These are phyloP conservation scores for Piromyces finnis DNA, from an alignment of 192 early-diverging fungal genomes.

Conservation along the genomic window DNA sequence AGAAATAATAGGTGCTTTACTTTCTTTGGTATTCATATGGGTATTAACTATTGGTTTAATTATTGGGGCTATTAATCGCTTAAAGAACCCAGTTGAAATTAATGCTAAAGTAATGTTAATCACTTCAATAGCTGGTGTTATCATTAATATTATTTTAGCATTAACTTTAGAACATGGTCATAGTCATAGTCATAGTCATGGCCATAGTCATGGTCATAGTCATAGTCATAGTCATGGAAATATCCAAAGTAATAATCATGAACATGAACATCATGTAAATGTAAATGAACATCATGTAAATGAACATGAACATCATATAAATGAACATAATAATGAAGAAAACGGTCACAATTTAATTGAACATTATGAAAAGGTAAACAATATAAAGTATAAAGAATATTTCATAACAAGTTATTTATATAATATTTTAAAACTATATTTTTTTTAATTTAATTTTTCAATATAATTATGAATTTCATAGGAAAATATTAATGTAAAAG, in stretches of 20 bases:
- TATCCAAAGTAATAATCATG: constrained; percentile 6
- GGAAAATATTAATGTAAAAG: constrained; percentile 43
- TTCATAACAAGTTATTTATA: too few relatives aligned
- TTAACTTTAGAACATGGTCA: constrained; percentile 23
- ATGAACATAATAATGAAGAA: background rate
- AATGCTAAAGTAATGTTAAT: constrained; percentile 50
- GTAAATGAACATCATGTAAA: too few relatives aligned
- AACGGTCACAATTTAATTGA: background rate
- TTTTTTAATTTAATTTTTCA: too few relatives aligned
- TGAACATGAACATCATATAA: too few relatives aligned
- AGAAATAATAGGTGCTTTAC: constrained; percentile 59
- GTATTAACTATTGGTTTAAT: constrained; percentile 44
- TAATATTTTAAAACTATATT: too few relatives aligned
- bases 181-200: background rate
- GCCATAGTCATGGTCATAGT: too few relatives aligned
- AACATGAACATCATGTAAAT: constrained; percentile 4
- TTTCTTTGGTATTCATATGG: constrained; percentile 64
- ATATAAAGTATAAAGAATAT: too few relatives aligned
- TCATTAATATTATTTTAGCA: constrained; percentile 52
- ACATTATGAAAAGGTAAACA: background rate
- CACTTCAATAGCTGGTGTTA: constrained; percentile 49
- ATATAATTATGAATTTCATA: too few relatives aligned
- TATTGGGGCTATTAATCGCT: constrained; percentile 45
- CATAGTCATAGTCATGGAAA: background rate
- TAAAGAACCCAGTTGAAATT: constrained; percentile 37